Base-by-base conservation (phyloP, 768 basidiomycete genomes). In the Suillus discolor region DNA sequence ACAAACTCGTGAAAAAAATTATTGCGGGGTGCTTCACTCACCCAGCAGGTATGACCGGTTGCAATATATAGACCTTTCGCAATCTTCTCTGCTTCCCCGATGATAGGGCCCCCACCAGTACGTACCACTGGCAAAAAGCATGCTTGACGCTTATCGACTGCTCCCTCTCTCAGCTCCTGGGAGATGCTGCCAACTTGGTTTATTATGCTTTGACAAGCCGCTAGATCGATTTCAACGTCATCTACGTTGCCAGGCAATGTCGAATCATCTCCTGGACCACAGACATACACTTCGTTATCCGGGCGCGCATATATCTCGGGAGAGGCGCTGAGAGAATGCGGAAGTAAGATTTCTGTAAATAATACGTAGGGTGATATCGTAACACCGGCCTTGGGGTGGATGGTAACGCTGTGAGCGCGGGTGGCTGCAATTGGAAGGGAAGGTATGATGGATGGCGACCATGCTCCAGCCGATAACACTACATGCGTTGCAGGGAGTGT, bases 401-500 rank as follows among this genome's bases (percentile, higher is more conserved):
- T 85, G 9, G 85, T 86, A 71, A 93, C 83, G 71, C 90, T 91
- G 74, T 93, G 91, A 0, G 89, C 90, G 62, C 91, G 88, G 7
- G 83, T 87, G 51, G 83, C 83, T n/a, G 79, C 71, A 69, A 92
- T 82, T 18, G 89, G 88, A 36, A 92, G 81, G 23, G 77, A 67
- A 11, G 84, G 79, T 39, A 90, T 61, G 65, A 96, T 73, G 11
- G 72, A 72, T 9, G 92, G 82, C 0, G 93, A 92, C 94, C 95
- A 97, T 18, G 93, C 91, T 31, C 95, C 95, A n/a, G 92, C 92
- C 47, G 89, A 84, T 60, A 97, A 75, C 47, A 97, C 80, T 67
- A 95, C 85, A 63, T 89, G 82, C 12, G 90, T 89, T 18, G 90
- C 89, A 0, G 81, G 74, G 20, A 90, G 71, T n/a, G 75, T 76